These are phyloP conservation scores for Pelargonium australe DNA, from an alignment of 441 rosid species.

Conservation along the genomic window DNA sequence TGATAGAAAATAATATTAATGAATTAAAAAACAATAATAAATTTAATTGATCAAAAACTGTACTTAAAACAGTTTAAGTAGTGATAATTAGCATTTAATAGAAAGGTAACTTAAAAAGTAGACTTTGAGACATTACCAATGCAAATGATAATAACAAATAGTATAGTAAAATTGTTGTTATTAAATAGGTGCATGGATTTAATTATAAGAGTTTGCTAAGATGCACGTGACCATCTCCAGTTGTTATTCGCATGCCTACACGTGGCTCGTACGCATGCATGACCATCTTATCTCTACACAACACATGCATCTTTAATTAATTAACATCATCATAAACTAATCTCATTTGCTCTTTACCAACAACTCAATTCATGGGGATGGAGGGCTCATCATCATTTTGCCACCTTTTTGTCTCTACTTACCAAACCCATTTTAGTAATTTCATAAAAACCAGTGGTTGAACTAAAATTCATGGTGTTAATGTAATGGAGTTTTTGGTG, in stretches of 20 bases:
- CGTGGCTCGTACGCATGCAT: neutral
- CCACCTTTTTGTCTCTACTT: neutral
- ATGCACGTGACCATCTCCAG: neutral
- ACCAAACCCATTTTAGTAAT: neutral
- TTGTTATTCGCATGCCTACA: neutral
- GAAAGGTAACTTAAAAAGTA: neutral
- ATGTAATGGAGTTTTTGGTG: too few relatives aligned
- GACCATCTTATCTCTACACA: neutral
- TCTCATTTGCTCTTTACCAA: neutral
- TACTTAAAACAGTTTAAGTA: neutral
- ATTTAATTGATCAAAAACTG: neutral
- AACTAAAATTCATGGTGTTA: too few relatives aligned
- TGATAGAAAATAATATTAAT: too few relatives aligned
- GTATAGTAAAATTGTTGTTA: neutral
- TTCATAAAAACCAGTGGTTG: too few relatives aligned
- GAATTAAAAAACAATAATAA: too few relatives aligned
- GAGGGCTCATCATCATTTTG: neutral
- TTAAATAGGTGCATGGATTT: neutral
- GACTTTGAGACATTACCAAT: conserved; percentile 4
- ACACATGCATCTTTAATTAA: neutral
- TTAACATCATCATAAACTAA: too few relatives aligned
- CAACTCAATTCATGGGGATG: neutral
- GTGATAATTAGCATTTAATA: neutral
- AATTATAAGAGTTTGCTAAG: neutral
- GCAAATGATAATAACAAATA: neutral